These are phyloP conservation scores for Saccharomyces hybrid DNA, from an alignment of 1,139 yeast genomes.

Conservation along the genomic window DNA sequence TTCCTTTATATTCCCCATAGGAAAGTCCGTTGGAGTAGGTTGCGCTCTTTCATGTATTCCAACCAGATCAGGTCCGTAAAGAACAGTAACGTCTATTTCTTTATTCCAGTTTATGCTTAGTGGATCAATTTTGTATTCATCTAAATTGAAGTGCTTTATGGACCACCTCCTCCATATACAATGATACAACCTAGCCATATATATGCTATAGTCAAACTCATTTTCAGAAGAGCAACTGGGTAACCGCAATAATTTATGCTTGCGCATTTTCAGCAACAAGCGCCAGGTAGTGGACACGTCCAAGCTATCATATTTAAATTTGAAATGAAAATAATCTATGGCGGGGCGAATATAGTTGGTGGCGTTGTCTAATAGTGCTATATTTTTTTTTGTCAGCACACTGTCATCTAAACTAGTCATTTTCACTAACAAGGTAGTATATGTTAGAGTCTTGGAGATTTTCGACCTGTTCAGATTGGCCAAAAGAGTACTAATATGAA, in stretches of 20 bases:
- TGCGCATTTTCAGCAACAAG: conserved; percentile 24
- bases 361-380: conserved; percentile 28
- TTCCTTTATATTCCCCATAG: background rate
- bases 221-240: conserved; percentile 30
- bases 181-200: conserved; percentile 27
- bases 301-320: conserved; percentile 12
- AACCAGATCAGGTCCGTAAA: conserved; percentile 29
- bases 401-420: conserved; percentile 28
- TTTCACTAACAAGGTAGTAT: background rate
- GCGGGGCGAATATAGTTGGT: conserved; percentile 27
- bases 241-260: conserved; percentile 25
- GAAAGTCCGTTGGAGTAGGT: background rate
- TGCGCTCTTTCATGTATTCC: background rate
- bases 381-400: conserved; percentile 23
- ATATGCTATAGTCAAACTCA: conserved; percentile 24
- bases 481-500: background rate
- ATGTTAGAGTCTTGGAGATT: background rate
- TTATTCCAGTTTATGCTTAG: conserved; percentile 29
- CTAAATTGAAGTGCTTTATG: conserved; percentile 14
- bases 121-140: conserved; percentile 20
- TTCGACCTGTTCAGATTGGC: background rate
- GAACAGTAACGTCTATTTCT: conserved; percentile 27
- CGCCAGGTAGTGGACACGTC: conserved; percentile 23
- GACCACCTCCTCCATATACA: conserved; percentile 32
- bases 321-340: conserved; percentile 27